phyloP scores from a whole-genome alignment of 2,329 filamentous ascomycete genomes.

The Elsinoe fawcettii region DNA sequence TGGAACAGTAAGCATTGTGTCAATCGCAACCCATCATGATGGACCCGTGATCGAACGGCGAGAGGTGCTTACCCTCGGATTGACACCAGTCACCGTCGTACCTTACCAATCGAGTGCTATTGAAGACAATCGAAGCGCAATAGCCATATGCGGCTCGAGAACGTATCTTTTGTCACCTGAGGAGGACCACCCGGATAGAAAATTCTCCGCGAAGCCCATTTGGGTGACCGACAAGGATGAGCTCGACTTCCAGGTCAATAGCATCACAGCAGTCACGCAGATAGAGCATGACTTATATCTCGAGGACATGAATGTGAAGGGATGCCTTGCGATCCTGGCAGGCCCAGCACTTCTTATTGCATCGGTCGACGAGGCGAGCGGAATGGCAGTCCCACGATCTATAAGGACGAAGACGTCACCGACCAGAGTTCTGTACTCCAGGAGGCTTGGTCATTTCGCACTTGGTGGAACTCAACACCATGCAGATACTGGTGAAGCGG shows the following conservation, averaged over 20 bases:
- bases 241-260: slow-evolving; percentile 26
- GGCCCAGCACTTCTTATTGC: slow-evolving; percentile 36
- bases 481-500: not conserved
- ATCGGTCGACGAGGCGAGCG: not conserved
- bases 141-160: slow-evolving; percentile 34
- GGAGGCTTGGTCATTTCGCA: not conserved
- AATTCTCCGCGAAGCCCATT: not conserved
- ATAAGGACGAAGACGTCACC: not conserved
- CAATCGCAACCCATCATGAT: slow-evolving; percentile 7
- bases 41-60: not conserved
- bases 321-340: slow-evolving; percentile 32
- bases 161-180: slow-evolving; percentile 26
- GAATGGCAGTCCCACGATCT: not conserved
- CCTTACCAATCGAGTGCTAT: not conserved
- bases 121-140: slow-evolving; percentile 20
- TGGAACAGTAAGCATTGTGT: slow-evolving; percentile 23
- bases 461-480: not conserved
- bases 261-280: slow-evolving; percentile 28
- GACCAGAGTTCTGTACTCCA: not conserved
- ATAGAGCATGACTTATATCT: slow-evolving; percentile 24
- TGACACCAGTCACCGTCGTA: slow-evolving; percentile 17
- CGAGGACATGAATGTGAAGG: slow-evolving; percentile 2
- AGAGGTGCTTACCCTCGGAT: slow-evolving; percentile 11
- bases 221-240: slow-evolving; percentile 31
- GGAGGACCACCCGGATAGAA: not conserved